A percentile compares a stretch with the other conserved stretches of the same genome.
Conservation (phyloP, 768 basidiomycete genomes). For the Kwoniella sp. region DNA sequence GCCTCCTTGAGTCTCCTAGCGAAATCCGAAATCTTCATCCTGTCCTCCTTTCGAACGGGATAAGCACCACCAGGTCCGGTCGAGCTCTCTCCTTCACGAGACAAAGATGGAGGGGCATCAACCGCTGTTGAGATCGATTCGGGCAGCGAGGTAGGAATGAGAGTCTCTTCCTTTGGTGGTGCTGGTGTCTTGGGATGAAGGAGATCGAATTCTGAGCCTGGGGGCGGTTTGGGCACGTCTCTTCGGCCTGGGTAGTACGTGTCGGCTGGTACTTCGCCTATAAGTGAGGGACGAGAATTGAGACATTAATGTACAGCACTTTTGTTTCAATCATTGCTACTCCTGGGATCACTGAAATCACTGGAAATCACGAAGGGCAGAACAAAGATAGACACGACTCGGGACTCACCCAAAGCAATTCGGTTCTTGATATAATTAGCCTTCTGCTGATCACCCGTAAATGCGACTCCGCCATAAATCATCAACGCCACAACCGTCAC, state of each 20-base stretch:
- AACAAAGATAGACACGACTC: not conserved
- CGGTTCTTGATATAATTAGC: slow-evolving; percentile 35
- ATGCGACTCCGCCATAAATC: slow-evolving; percentile 41
- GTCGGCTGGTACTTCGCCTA: slow-evolving; percentile 49
- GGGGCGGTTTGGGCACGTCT: slow-evolving; percentile 20
- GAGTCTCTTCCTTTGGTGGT: slow-evolving; percentile 8
- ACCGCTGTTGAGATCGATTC: slow-evolving; percentile 20
- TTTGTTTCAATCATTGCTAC: too few relatives aligned
- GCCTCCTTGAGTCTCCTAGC: slow-evolving; percentile 50
- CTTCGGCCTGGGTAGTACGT: slow-evolving; percentile 31
- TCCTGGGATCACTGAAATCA: too few relatives aligned
- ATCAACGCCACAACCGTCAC: slow-evolving; percentile 53
- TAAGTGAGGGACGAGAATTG: not conserved
- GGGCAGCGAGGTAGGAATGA: slow-evolving; percentile 13
- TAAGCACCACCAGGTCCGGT: slow-evolving; percentile 32
- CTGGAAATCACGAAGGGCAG: too few relatives aligned
- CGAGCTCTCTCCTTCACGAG: slow-evolving; percentile 15
- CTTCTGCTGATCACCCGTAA: slow-evolving; percentile 38
- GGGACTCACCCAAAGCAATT: slow-evolving; percentile 31
- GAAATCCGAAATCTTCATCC: slow-evolving; percentile 49
- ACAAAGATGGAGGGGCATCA: slow-evolving; percentile 19
- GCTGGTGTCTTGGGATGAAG: slow-evolving; percentile 1
- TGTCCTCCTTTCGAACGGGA: slow-evolving; percentile 32
- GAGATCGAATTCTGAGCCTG: slow-evolving; percentile 2
- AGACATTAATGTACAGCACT: too few relatives aligned